These are phyloP conservation scores for Thraustochytrium striatum DNA, from an alignment of 352 stramenopile genomes.

Conservation along the genomic window DNA sequence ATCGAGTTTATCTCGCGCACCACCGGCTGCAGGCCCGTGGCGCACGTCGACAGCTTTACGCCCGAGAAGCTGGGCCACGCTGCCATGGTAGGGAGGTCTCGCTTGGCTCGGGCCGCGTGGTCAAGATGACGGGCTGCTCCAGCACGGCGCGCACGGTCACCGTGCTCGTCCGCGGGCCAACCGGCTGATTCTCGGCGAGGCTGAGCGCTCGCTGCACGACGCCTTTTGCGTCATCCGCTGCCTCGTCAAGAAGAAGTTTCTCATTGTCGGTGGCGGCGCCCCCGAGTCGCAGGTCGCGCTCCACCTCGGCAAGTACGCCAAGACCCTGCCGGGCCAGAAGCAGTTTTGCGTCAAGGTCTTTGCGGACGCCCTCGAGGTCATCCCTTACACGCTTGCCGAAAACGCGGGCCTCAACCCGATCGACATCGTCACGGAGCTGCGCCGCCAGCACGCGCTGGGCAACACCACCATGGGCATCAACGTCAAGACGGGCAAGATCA, in stretches of 20 bases:
- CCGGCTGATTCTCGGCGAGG: slow-evolving; percentile 95
- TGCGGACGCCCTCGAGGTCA: slow-evolving; percentile 93
- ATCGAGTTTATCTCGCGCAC: slow-evolving; percentile 97
- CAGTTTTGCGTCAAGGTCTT: slow-evolving; percentile 95
- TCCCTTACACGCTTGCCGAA: slow-evolving; percentile 98
- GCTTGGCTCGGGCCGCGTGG: slow-evolving; percentile 78
- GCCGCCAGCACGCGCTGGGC: slow-evolving; percentile 85
- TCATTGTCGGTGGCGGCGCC: slow-evolving; percentile 95
- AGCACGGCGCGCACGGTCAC: slow-evolving; percentile 92
- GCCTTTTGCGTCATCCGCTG: slow-evolving; percentile 94
- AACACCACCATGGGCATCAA: slow-evolving; percentile 90
- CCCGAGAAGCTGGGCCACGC: slow-evolving; percentile 92
- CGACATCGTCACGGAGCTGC: slow-evolving; percentile 93
- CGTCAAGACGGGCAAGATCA: slow-evolving; percentile 89
- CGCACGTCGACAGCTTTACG: slow-evolving; percentile 95
- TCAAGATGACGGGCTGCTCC: slow-evolving; percentile 96
- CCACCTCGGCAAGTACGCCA: slow-evolving; percentile 83
- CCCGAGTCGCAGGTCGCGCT: slow-evolving; percentile 93
- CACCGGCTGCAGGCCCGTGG: slow-evolving; percentile 89
- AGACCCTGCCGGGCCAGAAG: slow-evolving; percentile 79
- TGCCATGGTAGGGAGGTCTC: slow-evolving; percentile 90
- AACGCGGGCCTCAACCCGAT: slow-evolving; percentile 98
- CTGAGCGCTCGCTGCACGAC: slow-evolving; percentile 96
- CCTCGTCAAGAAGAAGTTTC: slow-evolving; percentile 96
- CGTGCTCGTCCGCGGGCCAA: slow-evolving; percentile 95